Evolutionary conservation across 805 yeast species (phyloP).

Genomic region (Metschnikowia arizonensis): DNA sequence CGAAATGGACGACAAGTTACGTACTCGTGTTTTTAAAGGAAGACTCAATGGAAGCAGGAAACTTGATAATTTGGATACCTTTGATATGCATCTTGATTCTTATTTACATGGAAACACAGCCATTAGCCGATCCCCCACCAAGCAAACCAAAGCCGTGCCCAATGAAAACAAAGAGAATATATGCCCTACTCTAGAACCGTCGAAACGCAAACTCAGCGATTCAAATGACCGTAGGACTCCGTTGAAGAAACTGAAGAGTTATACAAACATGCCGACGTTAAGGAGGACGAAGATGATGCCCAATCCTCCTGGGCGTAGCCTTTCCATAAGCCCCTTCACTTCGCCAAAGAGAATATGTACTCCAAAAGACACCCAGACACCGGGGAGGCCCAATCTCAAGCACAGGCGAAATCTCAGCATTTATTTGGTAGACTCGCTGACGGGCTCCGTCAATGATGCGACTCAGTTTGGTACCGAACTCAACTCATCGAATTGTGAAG

Average conservation of each 20-base stretch:
- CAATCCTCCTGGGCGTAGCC: slow-evolving; percentile 5
- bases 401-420: slow-evolving; percentile 27
- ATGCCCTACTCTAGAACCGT: slow-evolving; percentile 24
- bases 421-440: slow-evolving; percentile 56
- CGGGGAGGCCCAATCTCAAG: slow-evolving; percentile 32
- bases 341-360: slow-evolving; percentile 44
- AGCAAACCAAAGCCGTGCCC: background rate
- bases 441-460: slow-evolving; percentile 58
- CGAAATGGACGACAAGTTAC: slow-evolving; percentile 18
- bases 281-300: slow-evolving; percentile 24
- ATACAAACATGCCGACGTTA: slow-evolving; percentile 25
- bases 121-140: slow-evolving; percentile 15
- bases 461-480: slow-evolving; percentile 67
- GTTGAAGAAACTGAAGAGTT: slow-evolving; percentile 10
- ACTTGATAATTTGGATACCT: slow-evolving; percentile 11
- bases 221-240: slow-evolving; percentile 5
- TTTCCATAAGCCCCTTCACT: background rate
- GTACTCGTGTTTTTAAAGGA: slow-evolving; percentile 18
- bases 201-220: slow-evolving; percentile 22
- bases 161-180: slow-evolving; percentile 33
- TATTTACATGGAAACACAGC: slow-evolving; percentile 14
- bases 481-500: slow-evolving; percentile 58
- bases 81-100: slow-evolving; percentile 18
- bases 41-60: slow-evolving; percentile 19
- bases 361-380: slow-evolving; percentile 30